These are phyloP conservation scores for Podospora didyma DNA, from an alignment of 495 filamentous ascomycete genomes.

Conservation along the genomic window DNA sequence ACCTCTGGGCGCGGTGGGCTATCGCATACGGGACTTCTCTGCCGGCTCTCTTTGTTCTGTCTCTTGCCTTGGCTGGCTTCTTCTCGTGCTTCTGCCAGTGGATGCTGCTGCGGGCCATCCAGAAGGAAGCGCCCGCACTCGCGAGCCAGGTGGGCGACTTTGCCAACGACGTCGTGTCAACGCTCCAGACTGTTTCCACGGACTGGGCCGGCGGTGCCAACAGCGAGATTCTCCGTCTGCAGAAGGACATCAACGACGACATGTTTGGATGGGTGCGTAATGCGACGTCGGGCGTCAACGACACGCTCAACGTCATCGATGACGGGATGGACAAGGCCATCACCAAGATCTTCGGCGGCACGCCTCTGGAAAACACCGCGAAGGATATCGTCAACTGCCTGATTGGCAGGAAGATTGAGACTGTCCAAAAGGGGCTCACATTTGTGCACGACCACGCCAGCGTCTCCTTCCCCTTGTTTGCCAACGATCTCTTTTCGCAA, in stretches of 20 bases:
- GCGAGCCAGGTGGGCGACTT: slow-evolving; percentile 75
- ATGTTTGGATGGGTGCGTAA: slow-evolving; percentile 87
- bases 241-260: slow-evolving; percentile 73
- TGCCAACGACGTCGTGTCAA: slow-evolving; percentile 69
- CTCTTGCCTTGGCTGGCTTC: slow-evolving; percentile 79
- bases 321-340: slow-evolving; percentile 66
- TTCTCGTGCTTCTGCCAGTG: slow-evolving; percentile 82
- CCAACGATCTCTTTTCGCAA: slow-evolving; percentile 76
- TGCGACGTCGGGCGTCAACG: slow-evolving; percentile 73
- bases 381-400: slow-evolving; percentile 71
- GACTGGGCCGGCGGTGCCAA: slow-evolving; percentile 79
- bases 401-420: slow-evolving; percentile 68
- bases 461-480: slow-evolving; percentile 72
- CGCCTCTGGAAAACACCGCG: slow-evolving; percentile 68
- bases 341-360: slow-evolving; percentile 74
- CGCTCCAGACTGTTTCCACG: slow-evolving; percentile 67
- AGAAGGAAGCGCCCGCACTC: slow-evolving; percentile 73
- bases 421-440: slow-evolving; percentile 77
- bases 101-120: slow-evolving; percentile 66
- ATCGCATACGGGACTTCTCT: slow-evolving; percentile 82
- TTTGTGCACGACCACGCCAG: slow-evolving; percentile 87
- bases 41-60: slow-evolving; percentile 82
- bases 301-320: slow-evolving; percentile 79
- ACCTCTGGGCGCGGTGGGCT: slow-evolving; percentile 75
- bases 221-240: slow-evolving; percentile 60